phyloP scores from a whole-genome alignment of 1,139 yeast species.

The Kodamaea plutei region DNA sequence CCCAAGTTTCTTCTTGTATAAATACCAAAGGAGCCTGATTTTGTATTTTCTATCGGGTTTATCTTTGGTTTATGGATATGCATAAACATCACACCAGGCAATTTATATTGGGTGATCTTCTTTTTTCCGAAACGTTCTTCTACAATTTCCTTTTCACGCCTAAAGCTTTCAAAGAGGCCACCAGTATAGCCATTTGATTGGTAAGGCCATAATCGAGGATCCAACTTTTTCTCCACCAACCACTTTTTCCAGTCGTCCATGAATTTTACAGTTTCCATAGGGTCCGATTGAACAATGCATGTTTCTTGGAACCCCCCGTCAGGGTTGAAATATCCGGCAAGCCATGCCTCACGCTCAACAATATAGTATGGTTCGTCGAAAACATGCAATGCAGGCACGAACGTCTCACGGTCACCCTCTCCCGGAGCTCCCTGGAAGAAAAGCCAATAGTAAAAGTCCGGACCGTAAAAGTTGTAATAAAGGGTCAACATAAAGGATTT shows the following conservation, averaged over 20 bases:
- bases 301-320: slow-evolving; percentile 24
- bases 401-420: slow-evolving; percentile 38
- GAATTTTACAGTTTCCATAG: slow-evolving; percentile 21
- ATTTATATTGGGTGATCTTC: slow-evolving; percentile 10
- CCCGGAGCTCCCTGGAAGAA: slow-evolving; percentile 38
- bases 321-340: slow-evolving; percentile 21
- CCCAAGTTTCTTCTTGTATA: slow-evolving; percentile 24
- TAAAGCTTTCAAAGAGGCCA: slow-evolving; percentile 21
- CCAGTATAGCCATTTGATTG: slow-evolving; percentile 27
- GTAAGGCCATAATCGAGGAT: slow-evolving; percentile 29
- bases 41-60: slow-evolving; percentile 27
- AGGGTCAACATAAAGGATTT: slow-evolving; percentile 26
- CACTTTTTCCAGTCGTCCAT: slow-evolving; percentile 27
- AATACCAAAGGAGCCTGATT: slow-evolving; percentile 16
- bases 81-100: slow-evolving; percentile 31
- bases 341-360: slow-evolving; percentile 20
- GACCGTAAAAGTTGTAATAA: slow-evolving; percentile 31
- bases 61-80: slow-evolving; percentile 44
- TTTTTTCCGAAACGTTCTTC: slow-evolving; percentile 6
- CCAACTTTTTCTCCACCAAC: slow-evolving; percentile 20
- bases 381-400: slow-evolving; percentile 36
- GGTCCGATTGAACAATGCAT: slow-evolving; percentile 33
- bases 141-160: slow-evolving; percentile 7
- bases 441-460: slow-evolving; percentile 26
- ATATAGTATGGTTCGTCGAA: slow-evolving; percentile 33